Conservation (phyloP, 805 yeast genomes). For the Saturnispora saitoi region DNA sequence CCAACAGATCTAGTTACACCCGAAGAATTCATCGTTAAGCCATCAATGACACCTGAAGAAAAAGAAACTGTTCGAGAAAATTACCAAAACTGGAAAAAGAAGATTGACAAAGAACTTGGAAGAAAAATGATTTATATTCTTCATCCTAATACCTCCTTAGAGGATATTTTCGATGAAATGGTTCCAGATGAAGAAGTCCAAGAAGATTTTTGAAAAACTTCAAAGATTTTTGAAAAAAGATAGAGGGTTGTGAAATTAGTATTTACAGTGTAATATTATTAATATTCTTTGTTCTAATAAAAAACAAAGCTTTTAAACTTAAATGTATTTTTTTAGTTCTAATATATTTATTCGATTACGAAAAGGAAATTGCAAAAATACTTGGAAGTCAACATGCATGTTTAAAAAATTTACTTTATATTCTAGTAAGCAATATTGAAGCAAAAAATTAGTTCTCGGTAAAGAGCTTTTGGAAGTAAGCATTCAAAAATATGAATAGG, state of each 20-base stretch:
- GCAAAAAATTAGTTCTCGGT: no score
- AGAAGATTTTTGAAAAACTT: conserved; percentile 7
- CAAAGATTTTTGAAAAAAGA: not conserved
- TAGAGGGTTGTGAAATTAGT: not conserved
- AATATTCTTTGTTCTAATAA: not conserved
- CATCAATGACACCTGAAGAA: conserved; percentile 18
- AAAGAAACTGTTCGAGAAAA: conserved; percentile 17
- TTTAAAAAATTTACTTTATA: no score
- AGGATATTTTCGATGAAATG: conserved; percentile 48
- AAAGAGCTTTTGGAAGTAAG: no score
- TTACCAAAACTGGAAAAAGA: conserved; percentile 14
- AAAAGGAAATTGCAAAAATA: no score
- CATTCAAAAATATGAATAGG: no score
- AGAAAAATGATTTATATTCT: conserved; percentile 39
- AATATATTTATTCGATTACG: no score
- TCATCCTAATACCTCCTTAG: conserved; percentile 80
- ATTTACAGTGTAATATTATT: not conserved
- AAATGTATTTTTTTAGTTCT: not conserved
- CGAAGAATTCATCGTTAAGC: conserved; percentile 16
- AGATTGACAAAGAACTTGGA: conserved; percentile 17
- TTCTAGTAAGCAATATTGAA: no score
- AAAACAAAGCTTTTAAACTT: not conserved
- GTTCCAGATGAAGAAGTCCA: conserved; percentile 13
- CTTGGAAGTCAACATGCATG: no score
- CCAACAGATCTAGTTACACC: conserved; percentile 33